Conservation (phyloP, 768 basidiomycete species). For the Pholiota microspora region DNA sequence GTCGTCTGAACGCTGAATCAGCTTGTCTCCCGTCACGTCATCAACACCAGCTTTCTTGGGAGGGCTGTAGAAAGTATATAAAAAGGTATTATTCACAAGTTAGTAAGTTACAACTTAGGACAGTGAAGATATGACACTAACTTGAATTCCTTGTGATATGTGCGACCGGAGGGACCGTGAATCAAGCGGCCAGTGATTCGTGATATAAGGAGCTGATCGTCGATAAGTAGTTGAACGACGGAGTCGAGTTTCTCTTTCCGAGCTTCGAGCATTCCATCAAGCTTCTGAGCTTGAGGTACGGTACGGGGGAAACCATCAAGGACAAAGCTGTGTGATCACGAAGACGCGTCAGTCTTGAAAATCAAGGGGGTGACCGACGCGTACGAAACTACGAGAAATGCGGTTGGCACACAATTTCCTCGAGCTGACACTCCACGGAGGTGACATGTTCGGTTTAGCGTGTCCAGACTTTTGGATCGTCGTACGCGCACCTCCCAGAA, state of each 20-base stretch:
- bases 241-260: constrained; percentile 88
- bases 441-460: background rate
- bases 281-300: constrained; percentile 93
- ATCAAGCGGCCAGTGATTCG: constrained; percentile 96
- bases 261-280: constrained; percentile 82
- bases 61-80: too few relatives aligned
- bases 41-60: constrained; percentile 96
- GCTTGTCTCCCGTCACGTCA: constrained; percentile 92
- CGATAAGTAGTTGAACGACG: constrained; percentile 90
- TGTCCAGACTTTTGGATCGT: background rate
- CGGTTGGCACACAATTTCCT: background rate
- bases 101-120: constrained; percentile 1
- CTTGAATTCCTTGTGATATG: constrained; percentile 96
- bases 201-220: constrained; percentile 93
- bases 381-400: constrained; percentile 1
- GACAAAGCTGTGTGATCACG: constrained; percentile 69
- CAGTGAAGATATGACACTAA: constrained; percentile 36
- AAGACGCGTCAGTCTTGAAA: constrained; percentile 19
- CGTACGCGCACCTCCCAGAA: background rate
- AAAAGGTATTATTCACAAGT: constrained; percentile 8
- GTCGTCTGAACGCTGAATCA: constrained; percentile 97
- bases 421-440: background rate
- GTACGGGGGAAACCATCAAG: constrained; percentile 99
- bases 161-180: constrained; percentile 85
- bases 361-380: background rate